phyloP scores from a whole-genome alignment of 257 asterid species.

The Phtheirospermum japonicum region DNA sequence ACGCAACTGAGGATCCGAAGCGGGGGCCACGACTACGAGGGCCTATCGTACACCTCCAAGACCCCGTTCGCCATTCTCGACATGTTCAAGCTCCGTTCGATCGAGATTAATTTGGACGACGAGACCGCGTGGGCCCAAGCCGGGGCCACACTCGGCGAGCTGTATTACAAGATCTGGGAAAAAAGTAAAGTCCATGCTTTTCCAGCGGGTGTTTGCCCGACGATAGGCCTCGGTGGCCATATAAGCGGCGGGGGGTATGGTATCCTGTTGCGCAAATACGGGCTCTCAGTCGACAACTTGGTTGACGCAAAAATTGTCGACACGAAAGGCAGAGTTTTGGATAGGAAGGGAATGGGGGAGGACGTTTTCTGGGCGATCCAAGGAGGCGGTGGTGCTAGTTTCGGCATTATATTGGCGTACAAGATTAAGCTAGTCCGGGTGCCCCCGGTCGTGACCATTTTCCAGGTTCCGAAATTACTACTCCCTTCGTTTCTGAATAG shows the following conservation, averaged over 20 bases:
- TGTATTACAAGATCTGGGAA: conserved; percentile 30
- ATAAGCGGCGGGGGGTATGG: conserved; percentile 37
- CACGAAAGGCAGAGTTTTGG: conserved; percentile 27
- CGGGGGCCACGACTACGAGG: conserved; percentile 43
- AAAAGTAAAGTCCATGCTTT: conserved; percentile 30
- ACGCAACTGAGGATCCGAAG: conserved; percentile 28
- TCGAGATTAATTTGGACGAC: conserved; percentile 7
- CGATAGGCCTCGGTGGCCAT: conserved; percentile 35
- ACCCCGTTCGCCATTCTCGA: conserved; percentile 29
- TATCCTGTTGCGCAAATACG: conserved; percentile 33
- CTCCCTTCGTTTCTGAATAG: too few relatives aligned
- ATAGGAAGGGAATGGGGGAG: conserved; percentile 37
- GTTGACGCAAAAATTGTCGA: conserved; percentile 36
- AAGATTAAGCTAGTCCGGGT: conserved; percentile 29
- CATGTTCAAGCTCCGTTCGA: conserved; percentile 9
- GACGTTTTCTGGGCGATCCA: conserved; percentile 42
- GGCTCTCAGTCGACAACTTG: conserved; percentile 29
- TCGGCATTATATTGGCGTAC: conserved; percentile 30
- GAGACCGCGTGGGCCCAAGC: conserved; percentile 34
- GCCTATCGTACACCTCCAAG: conserved; percentile 29
- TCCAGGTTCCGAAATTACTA: background rate
- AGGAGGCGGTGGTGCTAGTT: conserved; percentile 40
- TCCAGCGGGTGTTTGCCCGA: conserved; percentile 34
- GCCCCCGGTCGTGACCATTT: conserved; percentile 28
- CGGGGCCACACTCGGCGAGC: conserved; percentile 34